Percentiles rank a stretch among this genome's conserved stretches.
Conservation (phyloP, 306 rosid genomes). For the Castanopsis chinensis region DNA sequence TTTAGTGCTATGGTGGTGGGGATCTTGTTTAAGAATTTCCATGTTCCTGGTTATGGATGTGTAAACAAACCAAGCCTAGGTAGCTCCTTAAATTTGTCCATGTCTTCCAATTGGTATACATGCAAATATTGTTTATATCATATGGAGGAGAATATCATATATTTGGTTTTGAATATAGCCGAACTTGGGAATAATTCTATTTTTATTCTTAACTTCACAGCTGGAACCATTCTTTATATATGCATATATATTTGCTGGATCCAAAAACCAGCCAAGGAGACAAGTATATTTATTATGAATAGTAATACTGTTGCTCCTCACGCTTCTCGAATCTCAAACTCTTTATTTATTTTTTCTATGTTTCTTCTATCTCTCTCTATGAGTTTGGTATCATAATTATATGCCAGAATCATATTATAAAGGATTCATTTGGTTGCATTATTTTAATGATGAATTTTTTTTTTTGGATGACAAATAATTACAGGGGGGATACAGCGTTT, state of each 20-base stretch:
- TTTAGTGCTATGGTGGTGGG: no score
- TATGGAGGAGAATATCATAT: background rate
- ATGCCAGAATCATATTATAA: background rate
- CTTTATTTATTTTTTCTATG: background rate
- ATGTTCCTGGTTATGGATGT: no score
- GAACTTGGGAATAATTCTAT: background rate
- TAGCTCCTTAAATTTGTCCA: no score
- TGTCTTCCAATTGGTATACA: background rate
- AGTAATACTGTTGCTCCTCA: background rate
- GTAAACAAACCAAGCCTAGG: no score
- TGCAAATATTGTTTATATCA: background rate
- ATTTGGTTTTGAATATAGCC: background rate
- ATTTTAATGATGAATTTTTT: background rate
- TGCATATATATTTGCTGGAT: background rate
- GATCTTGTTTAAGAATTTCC: no score
- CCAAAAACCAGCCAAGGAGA: constrained; percentile 3
- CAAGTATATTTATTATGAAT: background rate
- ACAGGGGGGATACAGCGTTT: constrained; percentile 92
- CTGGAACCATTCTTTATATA: background rate
- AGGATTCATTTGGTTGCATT: background rate
- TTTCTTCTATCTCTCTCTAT: background rate
- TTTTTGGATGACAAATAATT: background rate
- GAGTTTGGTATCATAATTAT: background rate
- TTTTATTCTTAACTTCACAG: background rate
- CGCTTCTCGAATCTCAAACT: background rate